Conservation (phyloP, 1,284 basidiomycete species). For the Entoloma clypeatum region DNA sequence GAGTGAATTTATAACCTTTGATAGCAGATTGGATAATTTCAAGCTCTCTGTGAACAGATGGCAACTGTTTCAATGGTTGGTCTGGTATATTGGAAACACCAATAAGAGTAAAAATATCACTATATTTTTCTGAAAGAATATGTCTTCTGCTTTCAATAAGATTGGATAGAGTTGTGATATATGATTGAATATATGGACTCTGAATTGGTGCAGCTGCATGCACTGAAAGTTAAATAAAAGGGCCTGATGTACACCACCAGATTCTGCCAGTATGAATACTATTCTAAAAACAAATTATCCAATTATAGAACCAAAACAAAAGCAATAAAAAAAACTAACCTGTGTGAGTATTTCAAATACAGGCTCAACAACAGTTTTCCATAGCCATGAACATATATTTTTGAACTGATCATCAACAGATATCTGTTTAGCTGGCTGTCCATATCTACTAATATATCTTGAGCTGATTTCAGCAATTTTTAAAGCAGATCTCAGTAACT, state of each 20-base stretch:
- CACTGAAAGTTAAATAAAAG: slow-evolving; percentile 11
- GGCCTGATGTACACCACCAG: slow-evolving; percentile 21
- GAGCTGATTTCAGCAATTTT: neutral
- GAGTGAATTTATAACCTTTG: neutral
- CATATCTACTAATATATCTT: neutral
- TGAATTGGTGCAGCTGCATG: slow-evolving; percentile 3
- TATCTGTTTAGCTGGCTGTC: neutral
- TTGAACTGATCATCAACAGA: slow-evolving; percentile 1
- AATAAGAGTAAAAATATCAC: slow-evolving; percentile 3
- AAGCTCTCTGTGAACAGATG: slow-evolving; percentile 4
- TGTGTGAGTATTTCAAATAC: slow-evolving; percentile 5
- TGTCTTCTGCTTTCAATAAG: slow-evolving; percentile 7
- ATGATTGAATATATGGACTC: slow-evolving; percentile 13
- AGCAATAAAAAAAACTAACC: too few species aligned
- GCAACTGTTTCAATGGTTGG: neutral
- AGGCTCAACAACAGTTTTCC: slow-evolving; percentile 8
- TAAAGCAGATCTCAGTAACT: neutral
- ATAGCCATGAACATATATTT: slow-evolving; percentile 4
- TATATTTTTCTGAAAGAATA: neutral
- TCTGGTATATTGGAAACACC: slow-evolving; percentile 4
- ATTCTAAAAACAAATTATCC: slow-evolving; percentile 1
- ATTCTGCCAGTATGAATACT: slow-evolving; percentile 9
- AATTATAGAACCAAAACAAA: too few species aligned
- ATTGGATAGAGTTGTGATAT: slow-evolving; percentile 10
- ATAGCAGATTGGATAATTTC: slow-evolving; percentile 1